These are phyloP conservation scores for Trypanosoma vivax DNA, from an alignment of 208 protist species.

Conservation along the genomic window DNA sequence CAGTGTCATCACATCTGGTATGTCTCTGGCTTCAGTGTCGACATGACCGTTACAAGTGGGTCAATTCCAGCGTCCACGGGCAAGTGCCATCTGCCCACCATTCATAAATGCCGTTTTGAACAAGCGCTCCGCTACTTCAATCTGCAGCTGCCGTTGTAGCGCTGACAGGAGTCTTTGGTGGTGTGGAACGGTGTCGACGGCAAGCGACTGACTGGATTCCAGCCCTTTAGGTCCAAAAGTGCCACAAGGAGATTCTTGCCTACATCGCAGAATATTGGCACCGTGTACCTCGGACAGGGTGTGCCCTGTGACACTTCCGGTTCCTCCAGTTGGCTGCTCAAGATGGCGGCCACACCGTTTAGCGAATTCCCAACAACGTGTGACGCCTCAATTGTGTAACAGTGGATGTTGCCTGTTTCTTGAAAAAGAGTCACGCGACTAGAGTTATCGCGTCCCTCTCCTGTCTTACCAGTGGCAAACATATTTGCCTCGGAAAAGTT, in stretches of 20 bases:
- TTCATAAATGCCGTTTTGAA: conserved; percentile 56
- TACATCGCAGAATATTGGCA: conserved; percentile 62
- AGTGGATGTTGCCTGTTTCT: conserved; percentile 71
- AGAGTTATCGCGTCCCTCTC: conserved; percentile 86
- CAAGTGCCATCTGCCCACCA: conserved; percentile 22
- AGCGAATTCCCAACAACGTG: conserved; percentile 69
- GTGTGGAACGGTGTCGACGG: conserved; percentile 46
- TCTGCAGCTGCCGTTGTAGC: conserved; percentile 71
- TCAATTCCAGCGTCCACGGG: conserved; percentile 4
- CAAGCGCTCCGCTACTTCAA: conserved; percentile 62
- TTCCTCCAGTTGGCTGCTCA: conserved; percentile 21
- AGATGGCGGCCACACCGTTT: conserved; percentile 35
- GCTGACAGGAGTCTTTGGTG: conserved; percentile 43
- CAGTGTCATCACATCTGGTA: conserved; percentile 63
- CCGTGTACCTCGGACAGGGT: conserved; percentile 39
- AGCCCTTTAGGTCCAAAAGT: conserved; percentile 69
- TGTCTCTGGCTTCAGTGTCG: conserved; percentile 37
- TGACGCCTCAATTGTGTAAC: conserved; percentile 90
- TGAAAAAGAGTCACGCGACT: conserved; percentile 80
- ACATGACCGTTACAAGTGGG: conserved; percentile 25
- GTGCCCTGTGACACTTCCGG: conserved; percentile 20
- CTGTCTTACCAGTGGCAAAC: conserved; percentile 81
- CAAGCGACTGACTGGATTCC: conserved; percentile 77
- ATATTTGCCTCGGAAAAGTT: conserved; percentile 91
- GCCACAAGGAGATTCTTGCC: conserved; percentile 68